Evolutionary conservation across 805 yeast genomes (phyloP), one percentile per base, ranked within the genome.

Genomic region (Kazachstania africana): DNA sequence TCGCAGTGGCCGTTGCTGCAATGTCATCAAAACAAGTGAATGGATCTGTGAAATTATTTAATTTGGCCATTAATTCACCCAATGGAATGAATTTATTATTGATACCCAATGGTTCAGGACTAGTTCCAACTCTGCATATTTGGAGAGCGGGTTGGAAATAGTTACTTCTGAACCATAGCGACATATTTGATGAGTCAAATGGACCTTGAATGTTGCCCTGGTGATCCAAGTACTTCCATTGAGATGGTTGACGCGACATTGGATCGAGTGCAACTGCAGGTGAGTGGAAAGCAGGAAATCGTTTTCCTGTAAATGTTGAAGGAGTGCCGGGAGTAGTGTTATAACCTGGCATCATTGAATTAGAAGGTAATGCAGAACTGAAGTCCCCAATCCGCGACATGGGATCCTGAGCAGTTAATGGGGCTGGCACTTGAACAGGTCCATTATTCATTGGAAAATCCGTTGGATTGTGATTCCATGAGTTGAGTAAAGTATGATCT

Each of bases 141-240:
- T 61, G 63, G 43, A 83, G 60, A 38, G 66, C 69, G 12, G 65
- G 66, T 32, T 64, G 65, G 42, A 82, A 66, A 57, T 75, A 80
- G 3, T 76, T 74, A 26, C 68, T 68, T 8, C 68, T 53, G 37
- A 70, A 71, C 95, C 95, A 84, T 30, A 65, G 72, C 42, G 79
- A 83, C 95, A 84, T 84, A 55, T 70, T 57, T 22, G 56, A 52
- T 2, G 88, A 80, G 24, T 66, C 65, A 56, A 83, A 84, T 3
- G 95, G 95, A n/a, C 95, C 95, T 53, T 82, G 94, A 34, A 73
- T 71, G 29, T 59, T 64, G 8, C 80, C 82, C 32, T 65, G 58
- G 0, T 80, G 70, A 52, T 84, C 95, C 31, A 76, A 59, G 53
- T 84, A 84, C 33, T 62, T 60, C 95, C 95, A 84, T 31, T 65